Evolutionary conservation across 805 yeast genomes (phyloP).

Genomic region (Lachancea sp.): DNA sequence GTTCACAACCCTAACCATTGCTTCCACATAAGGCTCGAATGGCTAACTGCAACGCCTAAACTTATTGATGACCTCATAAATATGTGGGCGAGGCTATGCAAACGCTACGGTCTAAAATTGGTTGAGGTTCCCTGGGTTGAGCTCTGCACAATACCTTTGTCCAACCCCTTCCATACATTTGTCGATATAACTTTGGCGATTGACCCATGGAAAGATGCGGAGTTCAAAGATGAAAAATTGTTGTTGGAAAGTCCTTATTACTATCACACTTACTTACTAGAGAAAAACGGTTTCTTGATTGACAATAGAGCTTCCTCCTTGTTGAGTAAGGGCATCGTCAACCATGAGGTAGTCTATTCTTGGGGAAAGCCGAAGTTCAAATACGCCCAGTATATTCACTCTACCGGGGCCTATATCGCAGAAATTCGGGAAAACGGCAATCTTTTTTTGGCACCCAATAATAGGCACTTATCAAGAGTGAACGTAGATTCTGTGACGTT

Average conservation of each 20-base stretch:
- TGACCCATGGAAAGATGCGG: conserved; percentile 65
- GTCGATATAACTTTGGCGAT: conserved; percentile 60
- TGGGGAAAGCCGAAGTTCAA: conserved; percentile 87
- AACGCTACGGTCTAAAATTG: conserved; percentile 69
- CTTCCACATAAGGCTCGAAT: conserved; percentile 83
- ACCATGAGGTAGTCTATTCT: conserved; percentile 68
- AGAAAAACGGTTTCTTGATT: conserved; percentile 63
- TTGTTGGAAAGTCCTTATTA: conserved; percentile 52
- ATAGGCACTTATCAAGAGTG: conserved; percentile 70
- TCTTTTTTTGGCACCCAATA: conserved; percentile 79
- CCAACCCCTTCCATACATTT: conserved; percentile 85
- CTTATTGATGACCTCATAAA: conserved; percentile 71
- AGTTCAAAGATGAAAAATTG: conserved; percentile 39
- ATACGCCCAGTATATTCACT: conserved; percentile 84
- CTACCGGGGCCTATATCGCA: conserved; percentile 82
- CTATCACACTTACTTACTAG: conserved; percentile 71
- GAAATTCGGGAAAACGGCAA: conserved; percentile 77
- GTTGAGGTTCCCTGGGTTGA: conserved; percentile 94
- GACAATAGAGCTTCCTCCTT: conserved; percentile 73
- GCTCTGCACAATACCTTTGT: conserved; percentile 62
- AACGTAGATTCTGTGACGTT: conserved; percentile 40
- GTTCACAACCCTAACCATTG: conserved; percentile 94
- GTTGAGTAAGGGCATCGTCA: conserved; percentile 41
- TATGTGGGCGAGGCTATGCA: conserved; percentile 77
- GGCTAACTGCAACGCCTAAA: conserved; percentile 88